These are phyloP conservation scores for Triangularia verruculosa DNA, from an alignment of 2,329 filamentous ascomycete genomes.

Conservation along the genomic window DNA sequence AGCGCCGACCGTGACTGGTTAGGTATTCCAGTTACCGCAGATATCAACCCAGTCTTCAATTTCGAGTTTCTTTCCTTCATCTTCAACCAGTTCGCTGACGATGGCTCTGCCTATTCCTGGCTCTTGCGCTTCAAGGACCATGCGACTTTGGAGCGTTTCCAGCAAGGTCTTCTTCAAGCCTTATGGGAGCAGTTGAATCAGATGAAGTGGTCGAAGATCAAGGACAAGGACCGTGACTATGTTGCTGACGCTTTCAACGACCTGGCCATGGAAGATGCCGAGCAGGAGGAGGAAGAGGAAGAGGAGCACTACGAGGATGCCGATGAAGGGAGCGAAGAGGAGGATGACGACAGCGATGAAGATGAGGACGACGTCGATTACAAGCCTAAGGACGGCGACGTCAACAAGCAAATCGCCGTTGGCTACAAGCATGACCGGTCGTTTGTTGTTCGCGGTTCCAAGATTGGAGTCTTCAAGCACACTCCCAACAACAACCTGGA, in stretches of 20 bases:
- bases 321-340: slow-evolving; percentile 53
- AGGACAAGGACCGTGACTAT: slow-evolving; percentile 90
- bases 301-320: slow-evolving; percentile 49
- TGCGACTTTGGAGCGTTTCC: slow-evolving; percentile 76
- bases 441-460: slow-evolving; percentile 93
- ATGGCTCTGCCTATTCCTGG: slow-evolving; percentile 93
- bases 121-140: slow-evolving; percentile 88
- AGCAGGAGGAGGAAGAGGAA: slow-evolving; percentile 46
- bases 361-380: slow-evolving; percentile 79
- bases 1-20: slow-evolving; percentile 78
- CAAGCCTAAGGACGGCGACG: slow-evolving; percentile 64
- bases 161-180: slow-evolving; percentile 90
- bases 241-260: slow-evolving; percentile 95
- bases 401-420: slow-evolving; percentile 91
- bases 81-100: slow-evolving; percentile 91
- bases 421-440: slow-evolving; percentile 97
- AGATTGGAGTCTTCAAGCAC: slow-evolving; percentile 99
- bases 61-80: slow-evolving; percentile 99
- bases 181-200: slow-evolving; percentile 96
- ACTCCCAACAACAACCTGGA: slow-evolving; percentile 88
- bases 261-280: slow-evolving; percentile 80
- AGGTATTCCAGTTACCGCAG: slow-evolving; percentile 77
- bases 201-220: slow-evolving; percentile 88
- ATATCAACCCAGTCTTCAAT: slow-evolving; percentile 98
- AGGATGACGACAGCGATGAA: slow-evolving; percentile 58